A percentile compares a stretch with the other conserved stretches of the same genome.
Conservation (phyloP, 352 stramenopile species). For the Globisporangium splendens region DNA sequence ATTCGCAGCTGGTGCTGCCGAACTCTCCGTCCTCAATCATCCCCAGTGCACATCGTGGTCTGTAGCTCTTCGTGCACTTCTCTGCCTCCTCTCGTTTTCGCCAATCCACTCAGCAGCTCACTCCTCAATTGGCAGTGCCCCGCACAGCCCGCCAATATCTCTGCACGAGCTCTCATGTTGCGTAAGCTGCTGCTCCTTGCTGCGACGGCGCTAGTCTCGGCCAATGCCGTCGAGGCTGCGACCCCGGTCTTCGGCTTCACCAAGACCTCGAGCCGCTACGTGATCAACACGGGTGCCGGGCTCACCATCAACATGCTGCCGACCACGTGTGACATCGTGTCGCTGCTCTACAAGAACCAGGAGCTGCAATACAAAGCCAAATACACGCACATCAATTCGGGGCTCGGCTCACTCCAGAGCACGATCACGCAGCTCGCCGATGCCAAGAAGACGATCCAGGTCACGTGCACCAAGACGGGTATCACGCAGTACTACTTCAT, state of each 20-base stretch:
- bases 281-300: constrained; percentile 35
- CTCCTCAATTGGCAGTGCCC: too few relatives aligned
- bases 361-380: constrained; percentile 47
- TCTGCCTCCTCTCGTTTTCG: too few relatives aligned
- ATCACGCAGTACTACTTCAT: constrained; percentile 55
- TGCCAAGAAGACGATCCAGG: constrained; percentile 35
- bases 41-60: too few relatives aligned
- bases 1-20: too few relatives aligned
- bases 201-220: constrained; percentile 4
- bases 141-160: too few relatives aligned
- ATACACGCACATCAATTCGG: constrained; percentile 50
- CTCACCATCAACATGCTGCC: constrained; percentile 38
- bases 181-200: neutral
- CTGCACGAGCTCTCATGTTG: neutral
- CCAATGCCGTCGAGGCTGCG: constrained; percentile 5
- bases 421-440: constrained; percentile 30
- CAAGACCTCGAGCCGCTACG: constrained; percentile 27
- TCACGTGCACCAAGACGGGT: constrained; percentile 32
- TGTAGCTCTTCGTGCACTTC: too few relatives aligned
- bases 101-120: too few relatives aligned
- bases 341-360: constrained; percentile 41
- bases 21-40: too few relatives aligned
- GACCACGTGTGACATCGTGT: constrained; percentile 44
- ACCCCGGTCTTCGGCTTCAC: constrained; percentile 37
- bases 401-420: constrained; percentile 27